phyloP scores from a whole-genome alignment of 2,329 filamentous ascomycete species.

The Annulohypoxylon truncatum region DNA sequence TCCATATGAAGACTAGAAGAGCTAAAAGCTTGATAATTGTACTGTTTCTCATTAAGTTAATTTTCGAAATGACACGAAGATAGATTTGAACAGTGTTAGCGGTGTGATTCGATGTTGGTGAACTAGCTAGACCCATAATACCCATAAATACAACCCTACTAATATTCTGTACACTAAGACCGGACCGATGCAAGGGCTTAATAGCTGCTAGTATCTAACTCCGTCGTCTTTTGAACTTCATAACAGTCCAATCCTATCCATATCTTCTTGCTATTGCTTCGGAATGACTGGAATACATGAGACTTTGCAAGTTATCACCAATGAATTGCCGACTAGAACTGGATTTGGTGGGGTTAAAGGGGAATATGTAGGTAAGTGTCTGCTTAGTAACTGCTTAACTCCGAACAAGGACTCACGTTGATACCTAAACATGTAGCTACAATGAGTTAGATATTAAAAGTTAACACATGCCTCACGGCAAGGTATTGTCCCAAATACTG shows the following conservation, averaged over 20 bases:
- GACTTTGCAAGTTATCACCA: no score
- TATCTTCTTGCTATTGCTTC: background rate
- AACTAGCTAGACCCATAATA: slow-evolving; percentile 7
- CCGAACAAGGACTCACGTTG: no score
- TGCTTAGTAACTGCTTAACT: no score
- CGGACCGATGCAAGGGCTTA: slow-evolving; percentile 8
- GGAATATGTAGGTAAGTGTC: no score
- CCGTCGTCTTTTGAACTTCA: background rate
- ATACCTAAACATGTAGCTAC: no score
- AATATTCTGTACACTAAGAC: background rate
- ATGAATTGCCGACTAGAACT: no score
- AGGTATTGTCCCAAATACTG: slow-evolving; percentile 62
- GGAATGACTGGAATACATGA: no score
- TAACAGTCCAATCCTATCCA: background rate
- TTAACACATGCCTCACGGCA: slow-evolving; percentile 24
- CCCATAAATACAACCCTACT: background rate
- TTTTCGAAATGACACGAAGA: background rate
- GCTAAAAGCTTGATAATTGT: background rate
- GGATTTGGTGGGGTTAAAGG: no score
- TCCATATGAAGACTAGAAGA: background rate
- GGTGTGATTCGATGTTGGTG: background rate
- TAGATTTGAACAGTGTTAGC: background rate
- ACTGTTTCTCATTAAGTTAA: background rate
- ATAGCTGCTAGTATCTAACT: slow-evolving; percentile 3
- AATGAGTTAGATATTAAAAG: no score